Conservation (phyloP, 495 filamentous ascomycete species). For the Patellaria atrata region DNA sequence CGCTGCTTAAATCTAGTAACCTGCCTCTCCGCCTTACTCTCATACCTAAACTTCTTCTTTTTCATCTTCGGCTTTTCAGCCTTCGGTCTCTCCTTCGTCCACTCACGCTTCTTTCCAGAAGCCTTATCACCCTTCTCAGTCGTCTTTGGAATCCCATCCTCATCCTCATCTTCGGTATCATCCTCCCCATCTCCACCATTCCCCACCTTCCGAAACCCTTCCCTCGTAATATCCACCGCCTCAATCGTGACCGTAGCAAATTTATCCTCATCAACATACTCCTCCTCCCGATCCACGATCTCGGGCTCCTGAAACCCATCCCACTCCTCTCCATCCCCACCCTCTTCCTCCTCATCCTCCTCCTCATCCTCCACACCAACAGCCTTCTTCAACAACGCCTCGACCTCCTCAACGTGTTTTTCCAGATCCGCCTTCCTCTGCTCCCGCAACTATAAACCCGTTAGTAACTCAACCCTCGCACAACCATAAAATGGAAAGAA, state of each 20-base stretch:
- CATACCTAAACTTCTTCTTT: conserved; percentile 86
- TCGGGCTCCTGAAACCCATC: conserved; percentile 40
- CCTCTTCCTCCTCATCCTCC: conserved; percentile 24
- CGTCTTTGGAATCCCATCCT: conserved; percentile 12
- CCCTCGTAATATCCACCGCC: conserved; percentile 66
- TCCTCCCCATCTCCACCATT: conserved; percentile 35
- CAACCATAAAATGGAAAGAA: neutral
- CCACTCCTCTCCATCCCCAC: conserved; percentile 40
- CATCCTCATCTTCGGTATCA: conserved; percentile 24
- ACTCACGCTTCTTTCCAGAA: conserved; percentile 17
- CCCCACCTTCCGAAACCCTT: conserved; percentile 45
- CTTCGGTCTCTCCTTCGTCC: conserved; percentile 38
- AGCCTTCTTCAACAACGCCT: conserved; percentile 37
- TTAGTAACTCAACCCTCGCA: conserved; percentile 1
- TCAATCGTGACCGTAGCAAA: conserved; percentile 90
- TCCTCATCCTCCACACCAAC: conserved; percentile 32
- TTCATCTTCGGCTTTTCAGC: conserved; percentile 51
- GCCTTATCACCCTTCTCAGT: conserved; percentile 3
- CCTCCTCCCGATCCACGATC: conserved; percentile 62
- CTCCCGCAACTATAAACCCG: conserved; percentile 50
- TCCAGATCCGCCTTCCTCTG: conserved; percentile 65
- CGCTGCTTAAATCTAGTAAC: conserved; percentile 6
- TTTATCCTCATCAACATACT: conserved; percentile 92
- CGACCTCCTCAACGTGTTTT: conserved; percentile 58
- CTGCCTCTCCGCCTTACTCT: conserved; percentile 69